A percentile compares a stretch with the other conserved stretches of the same genome.
Evolutionary conservation across 2,329 filamentous ascomycete genomes (phyloP).

Genomic region (Periconia digitata): DNA sequence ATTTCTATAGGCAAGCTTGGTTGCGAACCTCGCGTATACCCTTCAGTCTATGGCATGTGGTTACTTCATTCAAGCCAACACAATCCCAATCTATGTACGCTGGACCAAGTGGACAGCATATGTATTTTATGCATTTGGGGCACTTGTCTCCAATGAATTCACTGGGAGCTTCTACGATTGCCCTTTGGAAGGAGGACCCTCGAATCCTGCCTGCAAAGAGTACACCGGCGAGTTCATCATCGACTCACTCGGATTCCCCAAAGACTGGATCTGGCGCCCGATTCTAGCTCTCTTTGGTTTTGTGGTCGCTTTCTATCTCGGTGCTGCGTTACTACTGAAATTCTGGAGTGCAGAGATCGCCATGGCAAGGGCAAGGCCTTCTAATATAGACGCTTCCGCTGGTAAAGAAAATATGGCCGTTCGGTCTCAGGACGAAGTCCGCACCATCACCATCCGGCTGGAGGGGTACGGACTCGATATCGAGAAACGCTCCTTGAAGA

Average conservation of each 20-base stretch:
- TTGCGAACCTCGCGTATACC: conserved; percentile 73
- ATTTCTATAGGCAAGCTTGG: conserved; percentile 58
- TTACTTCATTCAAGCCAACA: conserved; percentile 73
- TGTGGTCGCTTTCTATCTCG: conserved; percentile 61
- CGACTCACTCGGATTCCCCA: conserved; percentile 67
- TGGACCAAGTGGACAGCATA: conserved; percentile 74
- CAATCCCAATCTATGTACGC: conserved; percentile 74
- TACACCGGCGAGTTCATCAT: conserved; percentile 73
- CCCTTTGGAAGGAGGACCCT: conserved; percentile 61
- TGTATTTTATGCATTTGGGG: conserved; percentile 65
- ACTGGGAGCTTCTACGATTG: conserved; percentile 72
- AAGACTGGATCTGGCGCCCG: conserved; percentile 67
- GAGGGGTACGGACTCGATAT: conserved; percentile 65
- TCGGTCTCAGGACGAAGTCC: conserved; percentile 55
- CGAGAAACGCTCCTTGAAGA: conserved; percentile 60
- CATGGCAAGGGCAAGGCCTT: conserved; percentile 63
- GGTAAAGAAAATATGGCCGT: conserved; percentile 70
- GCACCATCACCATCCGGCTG: conserved; percentile 66
- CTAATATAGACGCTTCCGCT: conserved; percentile 61
- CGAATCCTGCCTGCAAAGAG: conserved; percentile 65
- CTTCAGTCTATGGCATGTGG: conserved; percentile 74
- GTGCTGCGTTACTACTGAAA: conserved; percentile 63
- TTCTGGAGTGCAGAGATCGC: conserved; percentile 69
- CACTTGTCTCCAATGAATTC: conserved; percentile 73
- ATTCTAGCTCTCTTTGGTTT: conserved; percentile 66